Conservation (phyloP, 2,329 filamentous ascomycete genomes). For the Emmonsia crescens region DNA sequence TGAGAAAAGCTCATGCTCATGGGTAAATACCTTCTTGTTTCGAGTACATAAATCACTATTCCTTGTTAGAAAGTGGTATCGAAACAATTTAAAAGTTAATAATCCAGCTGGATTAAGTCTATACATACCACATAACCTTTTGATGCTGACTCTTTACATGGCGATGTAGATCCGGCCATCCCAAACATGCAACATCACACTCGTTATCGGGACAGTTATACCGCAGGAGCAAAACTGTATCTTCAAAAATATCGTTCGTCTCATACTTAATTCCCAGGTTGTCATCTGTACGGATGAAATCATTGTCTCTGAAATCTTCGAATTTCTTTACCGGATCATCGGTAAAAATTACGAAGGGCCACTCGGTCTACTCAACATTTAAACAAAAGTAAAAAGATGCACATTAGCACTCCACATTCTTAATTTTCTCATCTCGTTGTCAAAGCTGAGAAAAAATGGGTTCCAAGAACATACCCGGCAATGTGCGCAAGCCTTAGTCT, state of each 20-base stretch:
- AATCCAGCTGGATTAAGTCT: neutral
- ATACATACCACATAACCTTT: constrained; percentile 66
- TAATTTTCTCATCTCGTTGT: neutral
- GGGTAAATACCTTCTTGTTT: constrained; percentile 97
- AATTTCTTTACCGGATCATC: constrained; percentile 71
- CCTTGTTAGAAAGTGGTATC: constrained; percentile 1
- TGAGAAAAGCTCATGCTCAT: constrained; percentile 90
- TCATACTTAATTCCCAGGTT: constrained; percentile 89
- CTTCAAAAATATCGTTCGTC: constrained; percentile 77
- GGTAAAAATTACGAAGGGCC: constrained; percentile 74
- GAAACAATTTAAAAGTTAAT: neutral
- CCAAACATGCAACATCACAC: constrained; percentile 76
- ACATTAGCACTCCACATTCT: constrained; percentile 5
- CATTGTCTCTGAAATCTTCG: constrained; percentile 63
- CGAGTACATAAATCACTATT: constrained; percentile 70
- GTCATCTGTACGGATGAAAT: constrained; percentile 69
- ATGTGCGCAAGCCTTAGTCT: constrained; percentile 92
- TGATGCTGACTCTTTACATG: constrained; percentile 74
- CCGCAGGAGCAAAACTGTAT: constrained; percentile 73
- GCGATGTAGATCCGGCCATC: constrained; percentile 66
- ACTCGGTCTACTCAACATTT: constrained; percentile 29
- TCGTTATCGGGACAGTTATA: constrained; percentile 87
- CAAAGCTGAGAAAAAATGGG: neutral
- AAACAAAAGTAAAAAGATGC: constrained; percentile 6
- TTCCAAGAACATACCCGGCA: constrained; percentile 58